Conservation (phyloP, 1,139 yeast species). For the Candida tetrigidarum region DNA sequence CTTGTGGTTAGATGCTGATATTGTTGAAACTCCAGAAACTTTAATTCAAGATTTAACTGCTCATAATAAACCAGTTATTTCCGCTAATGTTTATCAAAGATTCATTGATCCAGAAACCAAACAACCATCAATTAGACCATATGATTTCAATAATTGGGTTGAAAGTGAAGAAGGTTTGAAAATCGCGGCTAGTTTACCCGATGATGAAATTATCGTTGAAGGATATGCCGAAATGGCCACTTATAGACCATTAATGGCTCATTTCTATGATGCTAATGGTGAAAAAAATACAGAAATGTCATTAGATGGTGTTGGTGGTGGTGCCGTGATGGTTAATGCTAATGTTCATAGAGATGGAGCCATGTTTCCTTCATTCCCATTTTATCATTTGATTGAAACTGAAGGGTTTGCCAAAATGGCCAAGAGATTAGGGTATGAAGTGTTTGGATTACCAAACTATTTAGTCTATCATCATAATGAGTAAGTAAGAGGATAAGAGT, state of each 20-base stretch:
- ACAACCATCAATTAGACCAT: conserved; percentile 73
- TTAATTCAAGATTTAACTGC: conserved; percentile 85
- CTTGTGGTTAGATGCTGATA: conserved; percentile 94
- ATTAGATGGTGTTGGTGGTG: conserved; percentile 97
- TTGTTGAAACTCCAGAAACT: conserved; percentile 82
- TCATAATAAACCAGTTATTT: conserved; percentile 84
- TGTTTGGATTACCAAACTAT: conserved; percentile 92
- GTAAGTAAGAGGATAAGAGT: too few species aligned
- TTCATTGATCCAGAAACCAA: conserved; percentile 62
- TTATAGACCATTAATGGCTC: conserved; percentile 95
- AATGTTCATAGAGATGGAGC: conserved; percentile 99
- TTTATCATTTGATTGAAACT: conserved; percentile 94
- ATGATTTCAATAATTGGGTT: conserved; percentile 96
- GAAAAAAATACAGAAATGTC: conserved; percentile 68
- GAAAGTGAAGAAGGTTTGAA: conserved; percentile 86
- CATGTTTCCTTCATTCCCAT: conserved; percentile 98
- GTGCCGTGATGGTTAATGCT: conserved; percentile 93
- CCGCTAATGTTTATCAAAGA: conserved; percentile 93
- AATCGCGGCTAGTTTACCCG: conserved; percentile 70
- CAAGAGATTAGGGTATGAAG: conserved; percentile 87
- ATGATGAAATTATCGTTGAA: conserved; percentile 92
- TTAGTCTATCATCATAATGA: conserved; percentile 86
- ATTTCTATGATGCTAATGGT: conserved; percentile 70
- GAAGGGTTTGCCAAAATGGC: conserved; percentile 99
- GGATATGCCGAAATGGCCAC: conserved; percentile 94